Evolutionary conservation across 345 rosid species (phyloP).

Genomic region (Sisymbrium altissimum): DNA sequence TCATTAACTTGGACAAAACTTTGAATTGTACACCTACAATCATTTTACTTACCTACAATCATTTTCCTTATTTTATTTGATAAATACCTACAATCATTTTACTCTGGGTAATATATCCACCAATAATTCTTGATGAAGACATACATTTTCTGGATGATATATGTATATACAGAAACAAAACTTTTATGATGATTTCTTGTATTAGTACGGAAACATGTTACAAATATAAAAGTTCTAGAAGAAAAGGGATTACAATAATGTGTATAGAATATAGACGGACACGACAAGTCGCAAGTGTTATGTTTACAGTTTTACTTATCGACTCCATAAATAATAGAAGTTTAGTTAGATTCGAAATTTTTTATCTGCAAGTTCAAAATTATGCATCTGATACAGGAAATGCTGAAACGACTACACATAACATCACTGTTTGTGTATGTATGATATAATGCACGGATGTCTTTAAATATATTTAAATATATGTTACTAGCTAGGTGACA

Average conservation of each 20-base stretch:
- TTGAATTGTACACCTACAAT: background rate
- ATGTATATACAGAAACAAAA: too few species aligned
- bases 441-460: background rate
- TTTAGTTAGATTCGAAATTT: background rate
- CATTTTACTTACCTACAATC: too few species aligned
- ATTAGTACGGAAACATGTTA: background rate
- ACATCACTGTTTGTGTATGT: background rate
- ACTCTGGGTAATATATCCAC: background rate
- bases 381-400: background rate
- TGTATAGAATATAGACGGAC: background rate
- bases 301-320: background rate
- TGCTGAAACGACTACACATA: background rate
- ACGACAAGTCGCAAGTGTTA: background rate
- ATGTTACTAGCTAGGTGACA: constrained; percentile 1
- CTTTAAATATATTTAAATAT: background rate
- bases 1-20: background rate
- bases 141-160: too few species aligned
- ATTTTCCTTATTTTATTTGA: too few species aligned
- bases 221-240: background rate
- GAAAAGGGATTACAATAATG: background rate
- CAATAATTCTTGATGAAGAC: background rate
- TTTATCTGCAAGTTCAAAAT: background rate
- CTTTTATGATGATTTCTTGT: background rate
- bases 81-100: too few species aligned
- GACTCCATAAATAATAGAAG: background rate